phyloP scores from a whole-genome alignment of 306 rosid genomes.

The Dalbergia cochinchinensis region DNA sequence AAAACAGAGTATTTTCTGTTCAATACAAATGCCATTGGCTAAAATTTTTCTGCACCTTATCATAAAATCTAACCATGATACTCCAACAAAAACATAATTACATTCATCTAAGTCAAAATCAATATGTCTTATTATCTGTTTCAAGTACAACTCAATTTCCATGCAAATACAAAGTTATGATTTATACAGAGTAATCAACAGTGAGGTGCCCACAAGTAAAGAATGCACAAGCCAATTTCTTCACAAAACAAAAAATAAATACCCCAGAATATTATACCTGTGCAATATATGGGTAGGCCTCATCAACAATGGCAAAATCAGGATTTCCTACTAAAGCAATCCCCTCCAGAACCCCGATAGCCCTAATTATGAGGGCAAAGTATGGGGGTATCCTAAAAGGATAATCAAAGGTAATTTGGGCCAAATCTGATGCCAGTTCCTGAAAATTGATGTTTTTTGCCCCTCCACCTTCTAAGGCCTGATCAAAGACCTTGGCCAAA shows the following conservation, averaged over 20 bases:
- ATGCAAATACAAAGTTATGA: conserved; percentile 7
- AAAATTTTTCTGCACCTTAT: conserved; percentile 32
- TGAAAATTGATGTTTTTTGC: conserved; percentile 98
- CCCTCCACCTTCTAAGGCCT: conserved; percentile 99
- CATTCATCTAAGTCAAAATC: conserved; percentile 17
- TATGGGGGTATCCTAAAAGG: conserved; percentile 99
- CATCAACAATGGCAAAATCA: conserved; percentile 97
- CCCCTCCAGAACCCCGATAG: conserved; percentile 96
- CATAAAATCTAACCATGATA: conserved; percentile 32
- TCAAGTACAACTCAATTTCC: conserved; percentile 30
- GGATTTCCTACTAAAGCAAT: conserved; percentile 97
- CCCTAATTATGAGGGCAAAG: conserved; percentile 98
- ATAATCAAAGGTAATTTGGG: conserved; percentile 98
- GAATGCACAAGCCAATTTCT: conserved; percentile 22
- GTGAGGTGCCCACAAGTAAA: conserved; percentile 7
- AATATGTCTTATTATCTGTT: conserved; percentile 29
- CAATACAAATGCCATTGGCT: conserved; percentile 19
- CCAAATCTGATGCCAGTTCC: conserved; percentile 96
- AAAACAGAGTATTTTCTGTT: neutral
- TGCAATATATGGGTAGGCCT: conserved; percentile 98
- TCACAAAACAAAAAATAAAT: conserved; percentile 10
- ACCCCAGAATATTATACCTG: conserved; percentile 65
- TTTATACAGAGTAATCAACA: conserved; percentile 8
- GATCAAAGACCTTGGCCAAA: conserved; percentile 97
- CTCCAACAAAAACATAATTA: conserved; percentile 1